Conservation (phyloP, 108 stramenopile species). For the Aurantiochytrium sp. region DNA sequence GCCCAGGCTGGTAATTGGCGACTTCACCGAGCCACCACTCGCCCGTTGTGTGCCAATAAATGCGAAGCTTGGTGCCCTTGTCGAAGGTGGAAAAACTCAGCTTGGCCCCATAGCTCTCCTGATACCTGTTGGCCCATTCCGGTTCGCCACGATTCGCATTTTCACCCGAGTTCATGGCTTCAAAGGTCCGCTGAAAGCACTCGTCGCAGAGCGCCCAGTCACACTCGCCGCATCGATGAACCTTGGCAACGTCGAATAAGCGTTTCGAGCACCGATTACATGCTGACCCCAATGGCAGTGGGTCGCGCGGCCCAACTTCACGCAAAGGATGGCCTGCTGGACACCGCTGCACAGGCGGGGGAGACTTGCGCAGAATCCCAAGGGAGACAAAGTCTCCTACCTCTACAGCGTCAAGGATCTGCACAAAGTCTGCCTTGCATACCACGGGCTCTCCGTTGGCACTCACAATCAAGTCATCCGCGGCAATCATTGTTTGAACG, state of each 20-base stretch:
- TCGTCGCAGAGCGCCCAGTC: constrained; percentile 3
- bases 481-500: background rate
- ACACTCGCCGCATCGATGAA: background rate
- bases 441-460: background rate
- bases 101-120: background rate
- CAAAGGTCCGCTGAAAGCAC: background rate
- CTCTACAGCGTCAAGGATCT: background rate
- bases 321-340: background rate
- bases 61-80: background rate
- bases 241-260: background rate
- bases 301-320: background rate
- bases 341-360: background rate
- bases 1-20: background rate
- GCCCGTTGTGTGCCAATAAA: constrained; percentile 11
- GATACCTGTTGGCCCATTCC: background rate
- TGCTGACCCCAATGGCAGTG: background rate
- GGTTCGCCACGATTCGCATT: background rate
- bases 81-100: background rate
- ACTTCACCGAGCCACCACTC: constrained; percentile 17
- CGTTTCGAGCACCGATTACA: background rate
- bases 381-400: background rate
- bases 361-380: background rate
- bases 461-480: background rate
- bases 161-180: background rate
- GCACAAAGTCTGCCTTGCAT: background rate